Evolutionary conservation across 2,329 filamentous ascomycete genomes (phyloP), one percentile per base, ranked within the genome.

Genomic region (Capronia epimyces): DNA sequence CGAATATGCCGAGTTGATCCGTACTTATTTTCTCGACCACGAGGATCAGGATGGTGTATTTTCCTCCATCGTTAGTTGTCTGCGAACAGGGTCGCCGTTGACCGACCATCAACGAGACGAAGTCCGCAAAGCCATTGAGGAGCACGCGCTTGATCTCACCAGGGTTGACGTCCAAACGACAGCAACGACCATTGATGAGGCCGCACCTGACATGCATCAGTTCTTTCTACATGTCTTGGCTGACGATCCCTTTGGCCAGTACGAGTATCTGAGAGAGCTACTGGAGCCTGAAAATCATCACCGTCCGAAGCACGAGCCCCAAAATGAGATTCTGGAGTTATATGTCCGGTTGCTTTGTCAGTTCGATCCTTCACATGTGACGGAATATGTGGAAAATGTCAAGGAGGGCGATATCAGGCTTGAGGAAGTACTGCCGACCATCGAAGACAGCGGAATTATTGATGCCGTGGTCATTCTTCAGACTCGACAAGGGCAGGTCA

Each of bases 401-500:
- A 86, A 89, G 60, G 83, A 84, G 2, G 83, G 85, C 9, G 84
- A 96, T 64, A 71, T 98, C 22, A 79, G 83, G 20, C 77, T 98
- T 0, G 87, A 93, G 10, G 79, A 82, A 46, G 77, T 98, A 1
- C 75, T 98, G 6, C 89, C 90, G 3, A 83, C 84, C 0, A 89
- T 98, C 76, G 94, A 98, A 67, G 81, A 86, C 56, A 89, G 84
- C 36, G 90, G 90, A 1, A 87, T 93, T 3, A 82, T 98, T 40
- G 93, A 98, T 71, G 94, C 90, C 3, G 91, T 89, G 1, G 87
- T 98, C 5, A 82, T 95, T 1, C 75, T 98, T 8, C 86, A 98
- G 77, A 88, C 89, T 32, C 81, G 88, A 52, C 89, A 96, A 64
- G 93, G 94, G 0, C 82, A 93, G 62, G 78, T 91, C 10, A 79